Percentiles rank a stretch among this genome's conserved stretches.
Conservation (phyloP, 352 stramenopile genomes). For the Phytopythium mirpurense region DNA sequence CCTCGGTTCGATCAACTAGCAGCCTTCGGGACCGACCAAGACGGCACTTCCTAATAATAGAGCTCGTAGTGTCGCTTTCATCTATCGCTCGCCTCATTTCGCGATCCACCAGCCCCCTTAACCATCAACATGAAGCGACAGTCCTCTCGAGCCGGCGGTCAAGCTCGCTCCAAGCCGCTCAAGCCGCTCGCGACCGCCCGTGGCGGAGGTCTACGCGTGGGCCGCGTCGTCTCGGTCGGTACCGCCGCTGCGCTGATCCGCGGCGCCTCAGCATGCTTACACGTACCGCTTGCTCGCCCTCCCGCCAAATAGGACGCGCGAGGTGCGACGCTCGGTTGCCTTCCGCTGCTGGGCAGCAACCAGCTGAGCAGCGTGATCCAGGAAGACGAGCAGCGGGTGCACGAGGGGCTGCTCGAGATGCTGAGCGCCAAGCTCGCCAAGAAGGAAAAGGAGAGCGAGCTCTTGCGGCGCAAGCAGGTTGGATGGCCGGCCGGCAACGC, state of each 20-base stretch:
- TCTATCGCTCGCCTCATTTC: too few species aligned
- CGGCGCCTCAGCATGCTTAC: too few species aligned
- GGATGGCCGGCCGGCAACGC: too few species aligned
- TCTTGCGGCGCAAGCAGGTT: slow-evolving; percentile 31
- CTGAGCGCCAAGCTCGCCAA: slow-evolving; percentile 53
- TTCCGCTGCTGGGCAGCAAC: slow-evolving; percentile 12
- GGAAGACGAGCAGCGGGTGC: slow-evolving; percentile 45
- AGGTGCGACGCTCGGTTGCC: background rate
- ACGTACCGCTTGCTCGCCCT: too few species aligned
- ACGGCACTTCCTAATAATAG: too few species aligned
- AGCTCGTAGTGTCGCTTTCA: too few species aligned
- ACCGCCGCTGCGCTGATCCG: too few species aligned
- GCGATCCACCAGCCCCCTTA: too few species aligned
- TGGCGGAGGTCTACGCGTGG: slow-evolving; percentile 38
- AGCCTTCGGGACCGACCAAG: too few species aligned
- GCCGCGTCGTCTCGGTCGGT: slow-evolving; percentile 47
- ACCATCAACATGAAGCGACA: too few species aligned
- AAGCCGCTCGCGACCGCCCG: slow-evolving; percentile 12
- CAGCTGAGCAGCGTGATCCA: slow-evolving; percentile 24
- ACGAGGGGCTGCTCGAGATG: slow-evolving; percentile 61
- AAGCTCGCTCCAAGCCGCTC: background rate
- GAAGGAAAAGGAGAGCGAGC: slow-evolving; percentile 57
- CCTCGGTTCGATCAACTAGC: too few species aligned
- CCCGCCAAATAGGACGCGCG: slow-evolving; percentile 26
- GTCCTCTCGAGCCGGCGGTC: too few species aligned